A percentile compares a stretch with the other conserved stretches of the same genome.
Conservation (phyloP, 2,329 filamentous ascomycete species). For the Plectosphaerella plurivora region DNA sequence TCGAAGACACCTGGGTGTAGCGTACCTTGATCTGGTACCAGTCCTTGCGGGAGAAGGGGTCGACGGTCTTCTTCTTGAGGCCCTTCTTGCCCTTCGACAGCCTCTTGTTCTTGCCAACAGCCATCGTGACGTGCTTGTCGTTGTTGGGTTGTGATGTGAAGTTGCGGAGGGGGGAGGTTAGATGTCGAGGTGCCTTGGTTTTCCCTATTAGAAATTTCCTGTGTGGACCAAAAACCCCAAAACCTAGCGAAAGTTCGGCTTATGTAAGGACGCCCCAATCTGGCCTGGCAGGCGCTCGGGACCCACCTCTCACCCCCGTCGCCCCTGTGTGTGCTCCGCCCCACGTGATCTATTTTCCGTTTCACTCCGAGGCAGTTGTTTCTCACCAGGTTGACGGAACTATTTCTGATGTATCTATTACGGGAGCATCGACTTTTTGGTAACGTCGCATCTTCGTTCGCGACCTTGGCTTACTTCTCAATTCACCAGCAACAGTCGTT, state of each 20-base stretch:
- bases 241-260: neutral
- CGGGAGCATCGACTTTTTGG: no score
- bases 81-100: conserved; percentile 99
- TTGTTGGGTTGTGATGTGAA: conserved; percentile 30
- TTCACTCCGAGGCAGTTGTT: no score
- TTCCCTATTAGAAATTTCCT: conserved; percentile 21
- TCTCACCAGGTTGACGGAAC: no score
- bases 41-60: conserved; percentile 98
- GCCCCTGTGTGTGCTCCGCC: no score
- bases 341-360: no score
- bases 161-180: conserved; percentile 29
- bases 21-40: conserved; percentile 96
- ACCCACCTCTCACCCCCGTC: no score
- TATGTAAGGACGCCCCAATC: conserved; percentile 16
- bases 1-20: neutral
- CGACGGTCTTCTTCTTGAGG: conserved; percentile 98
- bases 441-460: no score
- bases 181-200: neutral
- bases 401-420: no score
- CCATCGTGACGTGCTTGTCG: conserved; percentile 51
- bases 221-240: conserved; percentile 18
- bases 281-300: no score
- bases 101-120: conserved; percentile 90
- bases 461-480: no score
- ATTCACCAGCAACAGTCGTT: no score